These are phyloP conservation scores for Didymella pomorum DNA, from an alignment of 2,329 filamentous ascomycete species.

Conservation along the genomic window DNA sequence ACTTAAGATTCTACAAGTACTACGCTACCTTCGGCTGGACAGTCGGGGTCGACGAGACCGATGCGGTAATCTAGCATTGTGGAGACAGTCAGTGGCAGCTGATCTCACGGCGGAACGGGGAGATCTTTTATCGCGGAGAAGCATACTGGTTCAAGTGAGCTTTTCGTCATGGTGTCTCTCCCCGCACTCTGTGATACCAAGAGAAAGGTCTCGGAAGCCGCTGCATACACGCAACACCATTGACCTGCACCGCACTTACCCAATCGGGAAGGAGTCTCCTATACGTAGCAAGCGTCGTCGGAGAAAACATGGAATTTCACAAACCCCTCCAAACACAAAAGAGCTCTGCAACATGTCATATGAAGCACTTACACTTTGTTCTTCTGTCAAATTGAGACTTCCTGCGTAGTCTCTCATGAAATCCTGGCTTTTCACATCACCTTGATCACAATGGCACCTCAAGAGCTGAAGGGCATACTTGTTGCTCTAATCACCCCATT, in stretches of 20 bases:
- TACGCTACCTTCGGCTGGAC: background rate
- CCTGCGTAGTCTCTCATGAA: background rate
- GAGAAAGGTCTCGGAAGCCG: constrained; percentile 2
- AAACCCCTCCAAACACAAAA: constrained; percentile 15
- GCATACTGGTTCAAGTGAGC: constrained; percentile 15
- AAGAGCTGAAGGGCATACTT: constrained; percentile 53
- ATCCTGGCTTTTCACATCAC: background rate
- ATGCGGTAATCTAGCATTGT: constrained; percentile 3
- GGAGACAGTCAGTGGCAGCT: background rate
- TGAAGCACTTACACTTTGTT: background rate
- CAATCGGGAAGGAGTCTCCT: constrained; percentile 16
- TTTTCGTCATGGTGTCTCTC: background rate
- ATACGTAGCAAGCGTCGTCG: constrained; percentile 4
- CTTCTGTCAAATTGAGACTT: background rate
- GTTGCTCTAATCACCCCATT: constrained; percentile 61
- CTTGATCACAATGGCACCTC: constrained; percentile 20
- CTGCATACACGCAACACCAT: background rate
- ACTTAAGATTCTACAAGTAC: constrained; percentile 1
- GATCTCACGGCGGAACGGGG: constrained; percentile 1
- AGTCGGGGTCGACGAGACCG: background rate
- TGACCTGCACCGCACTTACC: constrained; percentile 13
- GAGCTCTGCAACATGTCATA: constrained; percentile 1
- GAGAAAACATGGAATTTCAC: constrained; percentile 2
- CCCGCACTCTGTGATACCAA: background rate
- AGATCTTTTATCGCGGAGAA: constrained; percentile 8